phyloP scores from a whole-genome alignment of 1,284 basidiomycete species.

The Phlebopus sp. region DNA sequence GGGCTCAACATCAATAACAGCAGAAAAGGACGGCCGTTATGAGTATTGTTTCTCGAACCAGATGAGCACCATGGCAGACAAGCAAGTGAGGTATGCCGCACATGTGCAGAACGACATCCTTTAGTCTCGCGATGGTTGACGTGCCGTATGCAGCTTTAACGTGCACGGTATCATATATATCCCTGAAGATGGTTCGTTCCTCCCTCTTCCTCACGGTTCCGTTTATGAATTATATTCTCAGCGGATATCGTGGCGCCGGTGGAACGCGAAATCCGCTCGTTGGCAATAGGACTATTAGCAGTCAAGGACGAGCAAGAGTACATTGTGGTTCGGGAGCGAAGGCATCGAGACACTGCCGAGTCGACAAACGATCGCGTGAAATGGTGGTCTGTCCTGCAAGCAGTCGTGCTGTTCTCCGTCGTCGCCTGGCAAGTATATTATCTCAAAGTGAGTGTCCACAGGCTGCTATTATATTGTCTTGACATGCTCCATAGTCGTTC shows the following conservation, averaged over 20 bases:
- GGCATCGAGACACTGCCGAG: conserved; percentile 93
- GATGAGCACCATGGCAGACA: conserved; percentile 93
- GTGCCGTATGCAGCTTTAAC: conserved; percentile 74
- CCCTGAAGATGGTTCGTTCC: conserved; percentile 70
- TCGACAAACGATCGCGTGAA: conserved; percentile 96
- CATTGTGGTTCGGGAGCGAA: conserved; percentile 90
- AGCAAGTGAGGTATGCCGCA: conserved; percentile 78
- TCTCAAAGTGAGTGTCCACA: conserved; percentile 68
- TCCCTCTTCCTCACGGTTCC: conserved; percentile 8
- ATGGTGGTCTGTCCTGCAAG: conserved; percentile 97
- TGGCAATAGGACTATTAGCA: conserved; percentile 82
- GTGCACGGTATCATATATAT: conserved; percentile 97
- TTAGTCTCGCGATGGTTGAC: background rate
- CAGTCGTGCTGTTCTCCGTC: conserved; percentile 82
- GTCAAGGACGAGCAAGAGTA: conserved; percentile 99
- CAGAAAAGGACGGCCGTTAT: conserved; percentile 82
- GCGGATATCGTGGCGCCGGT: conserved; percentile 86
- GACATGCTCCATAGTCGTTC: conserved; percentile 58
- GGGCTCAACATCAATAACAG: conserved; percentile 86
- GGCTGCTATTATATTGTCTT: conserved; percentile 3
- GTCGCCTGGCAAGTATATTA: conserved; percentile 99
- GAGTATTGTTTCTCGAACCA: conserved; percentile 99
- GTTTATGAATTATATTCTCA: conserved; percentile 20
- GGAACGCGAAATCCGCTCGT: conserved; percentile 89
- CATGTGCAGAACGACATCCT: background rate